Evolutionary conservation across 805 yeast species (phyloP), one percentile per base, ranked within the genome.

Genomic region (Zygoascus bituminiphila): DNA sequence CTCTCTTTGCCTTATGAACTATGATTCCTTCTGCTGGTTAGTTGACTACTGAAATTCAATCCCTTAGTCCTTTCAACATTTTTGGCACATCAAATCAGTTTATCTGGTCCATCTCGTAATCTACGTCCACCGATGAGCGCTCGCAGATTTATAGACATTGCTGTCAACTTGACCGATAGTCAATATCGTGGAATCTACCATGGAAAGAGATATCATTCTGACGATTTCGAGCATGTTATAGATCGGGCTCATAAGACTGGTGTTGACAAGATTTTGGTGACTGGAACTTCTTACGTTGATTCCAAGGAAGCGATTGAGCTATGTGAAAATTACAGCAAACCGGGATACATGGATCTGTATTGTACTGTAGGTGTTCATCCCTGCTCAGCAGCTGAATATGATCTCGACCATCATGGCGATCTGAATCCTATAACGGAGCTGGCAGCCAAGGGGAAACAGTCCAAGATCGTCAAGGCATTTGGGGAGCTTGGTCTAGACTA

Each of bases 401-500:
- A 58, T 7, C 51, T 48, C 5, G 58, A 55, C 2, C 57, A 58
- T 10, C 54, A 53, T 2, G 64, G 54, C 9, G 71, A 65, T 2
- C 64, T 91, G 42, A 57, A 62, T 2, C 62, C 70, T 22, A 64
- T 93, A 42, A 72, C 75, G 52, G 55, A 65, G 2, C 55, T 83
- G n/a, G 77, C 79, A 0, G 51, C 63, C 5, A 56, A 66, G 1
- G 84, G 88, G 4, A 61, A 65, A 25, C 59, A 68, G 7, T 33
- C 61, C 12, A 84, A 84, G 0, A 57, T 68, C 2, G 83, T 93
- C 23, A 76, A 76, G 57, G 93, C 96, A 1, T 82, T 89, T 67
- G 99, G 99, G 12, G 99, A 93, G 66, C 79, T 93, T 45, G 99
- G 99, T 0, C 70, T 93, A 43, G 99, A 93, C 62, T 91, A 89